Percentiles rank a stretch among this genome's conserved stretches.
Conservation (phyloP, 331 rosid genomes). For the Prunus yedoensis region DNA sequence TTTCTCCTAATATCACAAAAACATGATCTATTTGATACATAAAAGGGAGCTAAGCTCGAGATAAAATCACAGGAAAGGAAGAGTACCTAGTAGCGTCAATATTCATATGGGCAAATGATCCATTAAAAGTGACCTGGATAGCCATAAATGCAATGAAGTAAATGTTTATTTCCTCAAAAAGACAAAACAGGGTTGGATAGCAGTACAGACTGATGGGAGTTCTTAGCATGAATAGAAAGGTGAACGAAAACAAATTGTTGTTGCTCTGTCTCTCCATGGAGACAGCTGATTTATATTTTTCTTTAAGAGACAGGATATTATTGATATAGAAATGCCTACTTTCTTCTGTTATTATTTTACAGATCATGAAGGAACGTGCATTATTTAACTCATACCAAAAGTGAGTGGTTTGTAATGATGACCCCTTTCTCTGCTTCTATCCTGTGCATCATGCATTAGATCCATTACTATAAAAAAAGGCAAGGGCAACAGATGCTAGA, state of each 20-base stretch:
- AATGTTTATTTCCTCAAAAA: conserved; percentile 19
- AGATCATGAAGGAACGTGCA: conserved; percentile 21
- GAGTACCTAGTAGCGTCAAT: conserved; percentile 89
- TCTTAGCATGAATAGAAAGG: neutral
- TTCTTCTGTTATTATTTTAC: neutral
- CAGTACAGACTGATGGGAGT: conserved; percentile 1
- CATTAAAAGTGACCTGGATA: conserved; percentile 91
- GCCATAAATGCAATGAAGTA: conserved; percentile 20
- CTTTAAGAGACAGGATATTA: conserved; percentile 15
- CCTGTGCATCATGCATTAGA: conserved; percentile 52
- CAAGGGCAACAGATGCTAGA: neutral
- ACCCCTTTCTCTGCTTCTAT: conserved; percentile 91
- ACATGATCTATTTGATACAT: neutral
- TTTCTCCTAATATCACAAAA: neutral
- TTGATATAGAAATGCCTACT: neutral
- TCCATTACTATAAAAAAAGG: conserved; percentile 7
- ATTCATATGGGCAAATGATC: conserved; percentile 93
- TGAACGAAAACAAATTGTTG: neutral
- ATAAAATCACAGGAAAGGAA: conserved; percentile 7
- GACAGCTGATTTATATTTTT: conserved; percentile 1
- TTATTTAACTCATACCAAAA: conserved; percentile 55
- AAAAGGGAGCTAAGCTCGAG: neutral
- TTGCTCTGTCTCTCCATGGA: conserved; percentile 2
- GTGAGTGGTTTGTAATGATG: conserved; percentile 83
- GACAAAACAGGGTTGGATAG: conserved; percentile 11